Conservation (phyloP, 1,139 yeast species). For the Eremothecium cymbalariae region DNA sequence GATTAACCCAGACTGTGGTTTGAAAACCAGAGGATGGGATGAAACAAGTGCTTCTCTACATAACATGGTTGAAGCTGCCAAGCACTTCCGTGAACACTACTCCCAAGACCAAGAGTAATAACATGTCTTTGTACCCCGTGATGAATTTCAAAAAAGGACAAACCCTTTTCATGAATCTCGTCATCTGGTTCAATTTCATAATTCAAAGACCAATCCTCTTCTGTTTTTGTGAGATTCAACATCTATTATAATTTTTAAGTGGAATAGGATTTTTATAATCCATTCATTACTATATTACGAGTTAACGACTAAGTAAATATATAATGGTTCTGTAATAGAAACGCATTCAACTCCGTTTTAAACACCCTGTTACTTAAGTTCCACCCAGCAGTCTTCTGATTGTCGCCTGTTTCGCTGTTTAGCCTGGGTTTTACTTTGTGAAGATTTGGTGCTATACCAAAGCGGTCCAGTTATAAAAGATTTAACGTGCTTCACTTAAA, state of each 20-base stretch:
- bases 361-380: too few relatives aligned
- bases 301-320: background rate
- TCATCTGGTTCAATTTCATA: too few relatives aligned
- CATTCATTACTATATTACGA: background rate
- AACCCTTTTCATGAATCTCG: too few relatives aligned
- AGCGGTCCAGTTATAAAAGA: background rate
- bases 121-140: too few relatives aligned
- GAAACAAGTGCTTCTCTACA: constrained; percentile 83
- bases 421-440: too few relatives aligned
- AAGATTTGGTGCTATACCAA: background rate
- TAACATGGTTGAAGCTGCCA: constrained; percentile 98
- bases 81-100: constrained; percentile 74
- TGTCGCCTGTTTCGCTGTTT: too few relatives aligned
- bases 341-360: constrained; percentile 35
- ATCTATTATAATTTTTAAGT: too few relatives aligned
- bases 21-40: constrained; percentile 95
- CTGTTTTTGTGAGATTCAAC: background rate
- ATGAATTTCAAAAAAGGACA: too few relatives aligned
- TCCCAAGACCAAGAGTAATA: constrained; percentile 28
- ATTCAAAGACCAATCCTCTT: too few relatives aligned
- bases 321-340: constrained; percentile 15
- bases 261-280: constrained; percentile 2
- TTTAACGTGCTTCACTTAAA: background rate
- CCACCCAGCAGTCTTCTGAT: too few relatives aligned
- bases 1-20: constrained; percentile 99